Percentiles rank a stretch among this genome's conserved stretches.
Conservation (phyloP, 768 basidiomycete species). For the Hygrocybe punicea region DNA sequence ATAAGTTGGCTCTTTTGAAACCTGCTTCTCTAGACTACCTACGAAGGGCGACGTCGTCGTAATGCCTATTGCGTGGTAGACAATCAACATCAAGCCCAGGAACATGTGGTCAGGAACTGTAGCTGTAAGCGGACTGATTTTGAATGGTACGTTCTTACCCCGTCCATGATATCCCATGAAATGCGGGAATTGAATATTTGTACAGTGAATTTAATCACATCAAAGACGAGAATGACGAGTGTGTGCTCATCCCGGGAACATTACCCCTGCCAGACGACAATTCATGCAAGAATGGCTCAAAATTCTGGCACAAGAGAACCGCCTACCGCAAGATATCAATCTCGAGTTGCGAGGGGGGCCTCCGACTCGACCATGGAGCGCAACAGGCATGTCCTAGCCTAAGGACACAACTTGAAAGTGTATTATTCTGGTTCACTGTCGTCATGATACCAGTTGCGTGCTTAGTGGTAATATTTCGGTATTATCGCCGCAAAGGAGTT, state of each 20-base stretch:
- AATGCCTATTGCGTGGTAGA: slow-evolving; percentile 84
- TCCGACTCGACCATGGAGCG: slow-evolving; percentile 68
- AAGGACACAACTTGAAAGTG: slow-evolving; percentile 53
- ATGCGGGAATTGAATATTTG: slow-evolving; percentile 1
- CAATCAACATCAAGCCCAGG: slow-evolving; percentile 50
- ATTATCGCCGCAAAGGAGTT: slow-evolving; percentile 68
- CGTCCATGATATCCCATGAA: not conserved
- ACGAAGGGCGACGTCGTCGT: slow-evolving; percentile 85
- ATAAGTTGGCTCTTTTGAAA: not conserved
- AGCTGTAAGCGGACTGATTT: slow-evolving; percentile 74
- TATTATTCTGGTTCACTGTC: slow-evolving; percentile 79
- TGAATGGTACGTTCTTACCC: slow-evolving; percentile 71
- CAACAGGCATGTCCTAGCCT: slow-evolving; percentile 80
- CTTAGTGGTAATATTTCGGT: slow-evolving; percentile 77
- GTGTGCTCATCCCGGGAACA: slow-evolving; percentile 73
- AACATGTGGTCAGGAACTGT: slow-evolving; percentile 65
- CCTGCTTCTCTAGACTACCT: slow-evolving; percentile 59
- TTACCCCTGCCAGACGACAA: slow-evolving; percentile 58
- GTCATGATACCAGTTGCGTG: slow-evolving; percentile 65
- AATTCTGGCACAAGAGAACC: slow-evolving; percentile 93
- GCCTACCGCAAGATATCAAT: slow-evolving; percentile 79
- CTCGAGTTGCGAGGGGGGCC: slow-evolving; percentile 81
- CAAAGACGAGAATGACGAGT: slow-evolving; percentile 64
- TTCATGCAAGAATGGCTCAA: slow-evolving; percentile 56
- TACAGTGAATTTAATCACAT: slow-evolving; percentile 89